phyloP scores from a whole-genome alignment of 1,139 yeast genomes.

The Diutina catenulata region DNA sequence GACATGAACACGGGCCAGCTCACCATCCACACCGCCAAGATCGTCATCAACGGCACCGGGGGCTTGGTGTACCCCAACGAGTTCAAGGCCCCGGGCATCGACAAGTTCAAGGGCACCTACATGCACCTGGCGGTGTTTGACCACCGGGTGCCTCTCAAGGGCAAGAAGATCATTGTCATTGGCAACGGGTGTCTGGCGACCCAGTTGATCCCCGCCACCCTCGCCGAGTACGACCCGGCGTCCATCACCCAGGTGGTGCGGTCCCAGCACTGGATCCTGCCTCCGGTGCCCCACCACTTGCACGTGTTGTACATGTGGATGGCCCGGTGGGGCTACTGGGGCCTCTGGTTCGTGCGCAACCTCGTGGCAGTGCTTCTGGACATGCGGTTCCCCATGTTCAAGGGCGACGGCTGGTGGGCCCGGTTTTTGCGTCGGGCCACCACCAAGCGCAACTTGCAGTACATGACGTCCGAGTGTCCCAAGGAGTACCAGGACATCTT shows the following conservation, averaged over 20 bases:
- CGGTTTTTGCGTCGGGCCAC: background rate
- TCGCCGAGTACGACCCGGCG: background rate
- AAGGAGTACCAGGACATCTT: constrained; percentile 3
- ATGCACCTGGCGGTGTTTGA: constrained; percentile 41
- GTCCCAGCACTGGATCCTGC: constrained; percentile 4
- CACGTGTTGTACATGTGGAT: background rate
- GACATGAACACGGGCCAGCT: constrained; percentile 23
- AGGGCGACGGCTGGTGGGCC: background rate
- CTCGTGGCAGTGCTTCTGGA: background rate
- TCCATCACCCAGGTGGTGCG: constrained; percentile 1
- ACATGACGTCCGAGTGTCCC: background rate
- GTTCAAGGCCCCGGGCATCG: constrained; percentile 22
- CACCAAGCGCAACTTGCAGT: background rate
- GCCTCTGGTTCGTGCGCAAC: background rate
- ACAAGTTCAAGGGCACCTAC: constrained; percentile 29
- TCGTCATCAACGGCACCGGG: constrained; percentile 26
- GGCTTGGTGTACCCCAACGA: constrained; percentile 27
- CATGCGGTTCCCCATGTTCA: background rate
- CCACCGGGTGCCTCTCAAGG: constrained; percentile 24
- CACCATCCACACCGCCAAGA: constrained; percentile 16
- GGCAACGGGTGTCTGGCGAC: constrained; percentile 5
- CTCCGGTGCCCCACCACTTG: constrained; percentile 1
- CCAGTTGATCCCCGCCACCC: background rate
- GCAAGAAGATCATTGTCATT: constrained; percentile 6
- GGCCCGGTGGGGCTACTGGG: background rate